Conservation (phyloP, 1,139 yeast species). For the Debaryomyces psychrophilus region DNA sequence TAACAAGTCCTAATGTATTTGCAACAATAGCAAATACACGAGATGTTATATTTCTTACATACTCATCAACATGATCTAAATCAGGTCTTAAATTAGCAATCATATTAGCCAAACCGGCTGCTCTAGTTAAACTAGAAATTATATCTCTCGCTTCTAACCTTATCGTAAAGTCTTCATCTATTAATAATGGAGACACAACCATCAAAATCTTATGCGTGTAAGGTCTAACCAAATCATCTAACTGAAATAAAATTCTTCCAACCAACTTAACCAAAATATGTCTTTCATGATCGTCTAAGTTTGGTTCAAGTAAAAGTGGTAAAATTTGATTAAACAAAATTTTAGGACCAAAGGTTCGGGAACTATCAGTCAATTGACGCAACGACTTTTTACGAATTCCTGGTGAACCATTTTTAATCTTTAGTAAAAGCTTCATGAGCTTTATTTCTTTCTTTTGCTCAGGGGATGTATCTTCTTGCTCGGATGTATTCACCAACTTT, state of each 20-base stretch:
- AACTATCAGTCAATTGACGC: constrained; percentile 66
- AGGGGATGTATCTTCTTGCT: constrained; percentile 43
- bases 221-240: constrained; percentile 71
- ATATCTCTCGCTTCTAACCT: constrained; percentile 82
- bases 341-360: constrained; percentile 69
- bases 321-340: constrained; percentile 67
- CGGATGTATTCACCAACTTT: constrained; percentile 48
- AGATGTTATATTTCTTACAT: constrained; percentile 75
- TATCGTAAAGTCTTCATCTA: constrained; percentile 76
- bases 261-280: constrained; percentile 78
- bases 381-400: constrained; percentile 69
- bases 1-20: constrained; percentile 71
- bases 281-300: constrained; percentile 80
- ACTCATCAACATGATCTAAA: constrained; percentile 81
- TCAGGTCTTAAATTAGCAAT: constrained; percentile 79
- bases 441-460: constrained; percentile 61
- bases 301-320: constrained; percentile 73
- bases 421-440: constrained; percentile 65
- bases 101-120: constrained; percentile 82
- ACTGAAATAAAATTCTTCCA: constrained; percentile 65
- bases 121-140: constrained; percentile 70
- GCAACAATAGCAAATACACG: constrained; percentile 87
- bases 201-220: constrained; percentile 71
- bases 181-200: constrained; percentile 77
- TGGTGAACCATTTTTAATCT: constrained; percentile 79